These are phyloP conservation scores for Quercus alba DNA, from an alignment of 306 rosid genomes.

Conservation along the genomic window DNA sequence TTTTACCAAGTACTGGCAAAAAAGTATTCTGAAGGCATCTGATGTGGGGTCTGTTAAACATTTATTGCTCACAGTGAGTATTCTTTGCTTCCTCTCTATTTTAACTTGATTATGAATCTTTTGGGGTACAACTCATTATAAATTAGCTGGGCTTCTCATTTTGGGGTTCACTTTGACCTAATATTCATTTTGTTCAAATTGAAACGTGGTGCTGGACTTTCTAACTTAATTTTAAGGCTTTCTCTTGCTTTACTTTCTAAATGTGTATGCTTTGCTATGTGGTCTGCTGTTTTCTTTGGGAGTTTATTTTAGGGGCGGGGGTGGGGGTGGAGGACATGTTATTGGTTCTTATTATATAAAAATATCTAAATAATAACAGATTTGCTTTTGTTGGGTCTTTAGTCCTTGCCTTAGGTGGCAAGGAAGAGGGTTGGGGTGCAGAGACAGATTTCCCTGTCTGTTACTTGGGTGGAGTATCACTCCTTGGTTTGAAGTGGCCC, in stretches of 20 bases:
- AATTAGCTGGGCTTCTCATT: neutral
- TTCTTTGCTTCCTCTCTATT: constrained; percentile 4
- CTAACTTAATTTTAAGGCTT: neutral
- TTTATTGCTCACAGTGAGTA: constrained; percentile 66
- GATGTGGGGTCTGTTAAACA: constrained; percentile 61
- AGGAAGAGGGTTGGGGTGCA: neutral
- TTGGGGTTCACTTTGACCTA: neutral
- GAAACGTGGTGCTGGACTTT: neutral
- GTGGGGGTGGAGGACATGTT: no score
- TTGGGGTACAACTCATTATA: neutral
- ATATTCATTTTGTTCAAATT: neutral
- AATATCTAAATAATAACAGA: neutral
- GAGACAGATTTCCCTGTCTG: neutral
- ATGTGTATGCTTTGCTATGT: neutral
- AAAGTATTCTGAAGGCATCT: constrained; percentile 50
- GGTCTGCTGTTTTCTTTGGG: neutral
- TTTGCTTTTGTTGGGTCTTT: neutral
- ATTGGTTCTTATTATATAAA: neutral
- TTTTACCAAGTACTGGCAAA: constrained; percentile 58
- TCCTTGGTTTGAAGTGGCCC: constrained; percentile 1
- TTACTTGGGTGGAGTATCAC: neutral
- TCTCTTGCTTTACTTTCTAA: neutral
- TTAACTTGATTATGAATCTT: constrained; percentile 12
- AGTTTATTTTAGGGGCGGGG: no score
- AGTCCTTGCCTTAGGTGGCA: neutral